Conservation (phyloP, 352 stramenopile genomes). For the Globisporangium paroecandrum region DNA sequence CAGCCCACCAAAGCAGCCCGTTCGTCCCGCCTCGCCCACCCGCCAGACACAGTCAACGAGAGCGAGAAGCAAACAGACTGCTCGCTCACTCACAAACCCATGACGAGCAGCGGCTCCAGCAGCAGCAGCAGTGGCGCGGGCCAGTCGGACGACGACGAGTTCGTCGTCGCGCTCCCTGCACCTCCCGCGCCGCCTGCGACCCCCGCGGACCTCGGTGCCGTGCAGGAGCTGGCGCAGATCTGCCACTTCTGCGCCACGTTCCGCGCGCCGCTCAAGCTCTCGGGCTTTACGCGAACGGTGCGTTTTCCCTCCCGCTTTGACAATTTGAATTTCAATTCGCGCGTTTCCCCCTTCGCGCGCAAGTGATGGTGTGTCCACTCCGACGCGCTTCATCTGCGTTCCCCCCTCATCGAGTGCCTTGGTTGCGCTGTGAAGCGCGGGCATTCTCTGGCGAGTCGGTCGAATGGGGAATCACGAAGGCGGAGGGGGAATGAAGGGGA, state of each 20-base stretch:
- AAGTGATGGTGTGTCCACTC: neutral
- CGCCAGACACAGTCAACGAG: neutral
- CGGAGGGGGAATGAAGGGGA: neutral
- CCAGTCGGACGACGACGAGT: slow-evolving; percentile 37
- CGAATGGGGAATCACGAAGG: neutral
- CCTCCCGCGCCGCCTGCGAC: slow-evolving; percentile 9
- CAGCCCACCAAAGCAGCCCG: too few species aligned
- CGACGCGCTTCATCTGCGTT: neutral
- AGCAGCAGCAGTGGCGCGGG: slow-evolving; percentile 38
- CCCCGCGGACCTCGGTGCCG: slow-evolving; percentile 28
- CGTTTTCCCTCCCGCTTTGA: slow-evolving; percentile 11
- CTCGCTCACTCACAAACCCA: slow-evolving; percentile 7
- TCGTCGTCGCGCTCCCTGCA: slow-evolving; percentile 5
- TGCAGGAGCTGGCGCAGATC: slow-evolving; percentile 64
- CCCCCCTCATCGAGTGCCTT: neutral
- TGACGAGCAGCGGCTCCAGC: slow-evolving; percentile 37
- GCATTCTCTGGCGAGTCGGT: neutral
- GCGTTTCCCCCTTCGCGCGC: neutral
- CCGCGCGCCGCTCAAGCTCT: slow-evolving; percentile 63
- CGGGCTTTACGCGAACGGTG: slow-evolving; percentile 74
- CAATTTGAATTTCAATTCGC: slow-evolving; percentile 4
- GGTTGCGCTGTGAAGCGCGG: neutral
- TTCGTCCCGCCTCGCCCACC: too few species aligned
- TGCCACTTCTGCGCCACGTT: slow-evolving; percentile 78
- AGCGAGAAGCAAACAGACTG: neutral